These are phyloP conservation scores for Nakaseomyces bracarensis DNA, from an alignment of 1,139 yeast species.

Conservation along the genomic window DNA sequence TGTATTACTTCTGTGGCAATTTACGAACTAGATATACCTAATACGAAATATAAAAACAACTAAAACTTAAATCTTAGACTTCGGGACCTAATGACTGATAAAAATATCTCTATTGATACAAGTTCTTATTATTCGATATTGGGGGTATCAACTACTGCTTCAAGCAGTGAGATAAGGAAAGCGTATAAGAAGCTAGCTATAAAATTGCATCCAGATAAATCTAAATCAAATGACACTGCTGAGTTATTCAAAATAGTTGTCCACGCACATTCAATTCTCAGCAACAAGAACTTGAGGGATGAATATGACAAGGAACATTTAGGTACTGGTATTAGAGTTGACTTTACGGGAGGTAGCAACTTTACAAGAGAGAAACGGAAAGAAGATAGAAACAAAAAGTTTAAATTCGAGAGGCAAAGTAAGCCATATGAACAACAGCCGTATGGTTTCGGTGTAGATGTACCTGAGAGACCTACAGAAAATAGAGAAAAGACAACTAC, in stretches of 20 bases:
- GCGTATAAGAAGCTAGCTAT: slow-evolving; percentile 30
- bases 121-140: slow-evolving; percentile 29
- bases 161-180: slow-evolving; percentile 25
- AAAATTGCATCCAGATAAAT: slow-evolving; percentile 30
- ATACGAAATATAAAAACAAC: not conserved
- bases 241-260: slow-evolving; percentile 29
- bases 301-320: slow-evolving; percentile 20
- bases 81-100: not conserved
- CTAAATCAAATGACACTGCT: slow-evolving; percentile 24
- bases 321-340: no score
- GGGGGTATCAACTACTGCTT: slow-evolving; percentile 24
- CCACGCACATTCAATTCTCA: slow-evolving; percentile 28
- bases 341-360: no score
- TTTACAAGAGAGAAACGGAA: slow-evolving; percentile 2
- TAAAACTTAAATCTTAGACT: no score
- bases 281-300: slow-evolving; percentile 19
- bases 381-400: slow-evolving; percentile 6
- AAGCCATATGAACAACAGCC: slow-evolving; percentile 31
- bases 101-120: slow-evolving; percentile 17
- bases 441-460: slow-evolving; percentile 27
- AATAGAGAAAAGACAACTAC: not conserved
- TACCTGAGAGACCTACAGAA: not conserved
- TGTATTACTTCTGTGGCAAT: not conserved
- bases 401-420: slow-evolving; percentile 14
- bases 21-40: no score